Evolutionary conservation across 805 yeast species (phyloP), one percentile per base, ranked within the genome.

Genomic region (Scheffersomyces lignosus): DNA sequence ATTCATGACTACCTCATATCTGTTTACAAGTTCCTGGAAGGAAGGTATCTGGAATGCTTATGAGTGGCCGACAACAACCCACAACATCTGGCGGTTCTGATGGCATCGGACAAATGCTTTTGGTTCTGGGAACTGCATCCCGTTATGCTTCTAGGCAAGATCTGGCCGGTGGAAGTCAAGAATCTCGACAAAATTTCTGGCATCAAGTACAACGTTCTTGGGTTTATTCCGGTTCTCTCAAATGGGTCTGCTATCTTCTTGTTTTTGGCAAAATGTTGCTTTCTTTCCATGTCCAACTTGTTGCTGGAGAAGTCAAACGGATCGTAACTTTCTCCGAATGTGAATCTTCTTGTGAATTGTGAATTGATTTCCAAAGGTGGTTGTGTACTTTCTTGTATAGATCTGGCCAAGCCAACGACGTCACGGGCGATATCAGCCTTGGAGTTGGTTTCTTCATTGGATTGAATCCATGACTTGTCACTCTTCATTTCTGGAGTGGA

Each of bases 51-150:
- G 22, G 73, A 66, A 53, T 81, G 83, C 54, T 70, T 78, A 52
- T 86, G 89, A n/a, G 82, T 83, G 43, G 81, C 70, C 29, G 93
- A 80, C 57, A 89, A 66, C 42, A 88, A 70, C 0, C 96, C 97
- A 37, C 83, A 80, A 3, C 84, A 80, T 55, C 91, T 78, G 12
- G 90, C 81, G 49, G 96, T 75, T 55, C 85, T 80, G 31, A 89
- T 74, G 13, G 96, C 95, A 49, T 78, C 83, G 1, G 89, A 71
- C 49, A 89, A 62, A 48, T 75, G 71, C 52, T 78, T 79, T 56
- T 89, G 96, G 52, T 83, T 85, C 45, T 68, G 71, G 8, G 75
- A 73, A 27, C 68, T 73, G 44, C 87, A 72, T 4, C 91, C 89
- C 2, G 88, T 81, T 12, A 79, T 77, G 36, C 79, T 78, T 41